A percentile compares a stretch with the other conserved stretches of the same genome.
Conservation (phyloP, 805 yeast genomes). For the Kodamaea restingae region DNA sequence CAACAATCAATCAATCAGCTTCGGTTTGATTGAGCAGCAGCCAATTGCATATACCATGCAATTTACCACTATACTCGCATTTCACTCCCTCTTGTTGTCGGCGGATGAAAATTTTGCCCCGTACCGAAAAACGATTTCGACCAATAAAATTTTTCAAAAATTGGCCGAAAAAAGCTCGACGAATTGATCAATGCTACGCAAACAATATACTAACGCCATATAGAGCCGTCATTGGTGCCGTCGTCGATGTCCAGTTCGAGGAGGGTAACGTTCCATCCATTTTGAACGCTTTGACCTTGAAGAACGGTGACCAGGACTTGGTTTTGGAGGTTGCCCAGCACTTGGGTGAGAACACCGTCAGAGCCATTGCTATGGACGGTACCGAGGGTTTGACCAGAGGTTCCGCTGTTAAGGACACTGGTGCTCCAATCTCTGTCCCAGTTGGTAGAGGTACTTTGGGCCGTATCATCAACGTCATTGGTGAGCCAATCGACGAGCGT, state of each 20-base stretch:
- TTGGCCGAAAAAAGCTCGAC: constrained; percentile 2
- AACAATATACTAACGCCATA: constrained; percentile 28
- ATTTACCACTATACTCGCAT: not conserved
- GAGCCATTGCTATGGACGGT: constrained; percentile 99
- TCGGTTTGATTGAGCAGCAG: too few species aligned
- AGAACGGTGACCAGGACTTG: constrained; percentile 71
- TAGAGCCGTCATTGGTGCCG: constrained; percentile 98
- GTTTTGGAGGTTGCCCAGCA: constrained; percentile 99
- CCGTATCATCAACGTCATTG: constrained; percentile 95
- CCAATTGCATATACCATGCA: not conserved
- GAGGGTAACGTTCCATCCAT: constrained; percentile 97
- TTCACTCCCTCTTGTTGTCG: too few species aligned
- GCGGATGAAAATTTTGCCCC: constrained; percentile 3
- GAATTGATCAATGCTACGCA: not conserved
- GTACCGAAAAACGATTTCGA: constrained; percentile 12
- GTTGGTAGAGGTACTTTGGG: constrained; percentile 99
- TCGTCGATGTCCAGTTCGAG: constrained; percentile 97
- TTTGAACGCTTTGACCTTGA: constrained; percentile 91
- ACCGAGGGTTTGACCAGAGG: constrained; percentile 99
- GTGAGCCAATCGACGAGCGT: constrained; percentile 99
- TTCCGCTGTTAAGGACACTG: constrained; percentile 85
- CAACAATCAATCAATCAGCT: too few species aligned
- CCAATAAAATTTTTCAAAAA: constrained; percentile 26
- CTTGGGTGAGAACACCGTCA: constrained; percentile 99
- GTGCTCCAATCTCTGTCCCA: constrained; percentile 98